These are phyloP conservation scores for Spirogloea muscicola DNA, from an alignment of 139 green algal species.

Conservation along the genomic window DNA sequence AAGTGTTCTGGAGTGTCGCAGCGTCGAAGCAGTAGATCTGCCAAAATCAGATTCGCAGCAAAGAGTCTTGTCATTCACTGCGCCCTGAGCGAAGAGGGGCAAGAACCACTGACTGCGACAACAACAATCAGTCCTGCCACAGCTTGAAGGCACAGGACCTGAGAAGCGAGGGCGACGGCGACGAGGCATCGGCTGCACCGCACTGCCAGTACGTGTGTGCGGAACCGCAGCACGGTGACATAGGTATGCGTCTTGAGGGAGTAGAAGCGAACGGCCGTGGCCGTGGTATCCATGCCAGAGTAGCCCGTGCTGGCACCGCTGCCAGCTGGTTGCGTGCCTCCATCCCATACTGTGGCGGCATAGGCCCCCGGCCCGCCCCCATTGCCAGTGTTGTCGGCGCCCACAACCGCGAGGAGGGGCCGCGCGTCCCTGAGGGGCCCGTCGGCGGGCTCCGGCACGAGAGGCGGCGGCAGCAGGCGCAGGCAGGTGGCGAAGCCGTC, in stretches of 20 bases:
- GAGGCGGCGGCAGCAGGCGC: slow-evolving; percentile 20
- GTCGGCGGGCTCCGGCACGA: slow-evolving; percentile 8
- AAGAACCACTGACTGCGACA: no score
- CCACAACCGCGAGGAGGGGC: slow-evolving; percentile 5
- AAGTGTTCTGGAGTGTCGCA: slow-evolving; percentile 47
- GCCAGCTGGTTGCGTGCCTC: no score
- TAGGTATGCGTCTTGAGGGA: slow-evolving; percentile 28
- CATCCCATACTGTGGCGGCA: no score
- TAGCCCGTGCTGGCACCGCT: background rate
- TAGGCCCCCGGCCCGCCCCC: no score
- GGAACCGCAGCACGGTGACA: slow-evolving; percentile 20
- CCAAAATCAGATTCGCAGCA: no score
- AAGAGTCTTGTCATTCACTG: no score
- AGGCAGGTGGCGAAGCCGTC: slow-evolving; percentile 24
- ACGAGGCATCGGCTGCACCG: slow-evolving; percentile 31
- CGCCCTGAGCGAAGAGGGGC: no score
- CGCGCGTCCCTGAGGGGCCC: background rate
- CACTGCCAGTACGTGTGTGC: slow-evolving; percentile 14
- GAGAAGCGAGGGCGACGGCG: slow-evolving; percentile 18
- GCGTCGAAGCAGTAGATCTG: slow-evolving; percentile 59
- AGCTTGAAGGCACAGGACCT: slow-evolving; percentile 30
- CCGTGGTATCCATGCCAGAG: background rate
- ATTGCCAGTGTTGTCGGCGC: background rate
- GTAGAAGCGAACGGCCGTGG: slow-evolving; percentile 33
- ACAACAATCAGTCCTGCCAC: no score